phyloP scores from a whole-genome alignment of 2,329 filamentous ascomycete species.

The Cytospora piceicola region DNA sequence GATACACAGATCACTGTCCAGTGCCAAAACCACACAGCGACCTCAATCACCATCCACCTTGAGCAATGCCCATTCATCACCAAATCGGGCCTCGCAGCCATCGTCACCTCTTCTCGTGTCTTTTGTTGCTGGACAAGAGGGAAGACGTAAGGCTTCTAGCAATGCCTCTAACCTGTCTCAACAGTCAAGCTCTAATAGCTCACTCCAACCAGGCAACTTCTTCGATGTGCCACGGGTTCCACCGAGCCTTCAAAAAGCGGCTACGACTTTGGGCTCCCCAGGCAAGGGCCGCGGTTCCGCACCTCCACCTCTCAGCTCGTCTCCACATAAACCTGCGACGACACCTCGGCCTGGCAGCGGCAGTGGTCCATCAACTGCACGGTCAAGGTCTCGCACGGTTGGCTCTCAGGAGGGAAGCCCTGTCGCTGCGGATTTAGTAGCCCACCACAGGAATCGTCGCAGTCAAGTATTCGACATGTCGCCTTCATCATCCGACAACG shows the following conservation, averaged over 20 bases:
- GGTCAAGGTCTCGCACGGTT: constrained; percentile 87
- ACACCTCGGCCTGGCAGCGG: constrained; percentile 59
- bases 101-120: constrained; percentile 94
- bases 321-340: constrained; percentile 65
- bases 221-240: constrained; percentile 72
- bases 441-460: constrained; percentile 82
- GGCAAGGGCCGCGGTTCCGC: constrained; percentile 57
- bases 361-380: constrained; percentile 65
- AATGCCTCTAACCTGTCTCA: constrained; percentile 84
- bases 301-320: constrained; percentile 56
- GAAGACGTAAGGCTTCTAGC: constrained; percentile 86
- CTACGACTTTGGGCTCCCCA: constrained; percentile 59
- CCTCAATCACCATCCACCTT: constrained; percentile 85
- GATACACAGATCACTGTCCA: constrained; percentile 80
- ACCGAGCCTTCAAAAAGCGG: constrained; percentile 63
- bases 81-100: constrained; percentile 77
- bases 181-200: constrained; percentile 61
- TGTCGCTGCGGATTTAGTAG: constrained; percentile 67
- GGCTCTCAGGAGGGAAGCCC: constrained; percentile 91
- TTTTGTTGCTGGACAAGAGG: constrained; percentile 86
- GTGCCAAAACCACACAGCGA: constrained; percentile 75
- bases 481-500: constrained; percentile 95
- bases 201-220: constrained; percentile 71
- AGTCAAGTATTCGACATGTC: constrained; percentile 97
- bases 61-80: constrained; percentile 82